A percentile compares a stretch with the other conserved stretches of the same genome.
Conservation (phyloP, 2,329 filamentous ascomycete genomes). For the Parastagonospora avenae region DNA sequence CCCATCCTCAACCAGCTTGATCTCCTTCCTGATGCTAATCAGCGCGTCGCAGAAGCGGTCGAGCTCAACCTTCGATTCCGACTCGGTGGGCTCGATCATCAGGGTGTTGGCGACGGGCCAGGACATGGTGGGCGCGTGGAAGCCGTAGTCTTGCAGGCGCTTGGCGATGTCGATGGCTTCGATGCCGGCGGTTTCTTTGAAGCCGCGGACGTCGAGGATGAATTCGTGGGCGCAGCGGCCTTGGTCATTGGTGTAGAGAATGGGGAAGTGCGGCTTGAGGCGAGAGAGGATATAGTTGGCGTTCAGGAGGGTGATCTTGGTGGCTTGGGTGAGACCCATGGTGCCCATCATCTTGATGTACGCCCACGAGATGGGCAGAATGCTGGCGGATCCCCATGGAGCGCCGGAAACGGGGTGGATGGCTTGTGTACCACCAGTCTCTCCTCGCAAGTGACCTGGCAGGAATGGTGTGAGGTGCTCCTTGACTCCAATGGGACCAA, state of each 20-base stretch:
- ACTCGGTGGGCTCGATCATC: constrained; percentile 98
- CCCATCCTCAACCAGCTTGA: constrained; percentile 80
- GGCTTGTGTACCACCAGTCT: constrained; percentile 60
- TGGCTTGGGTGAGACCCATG: constrained; percentile 82
- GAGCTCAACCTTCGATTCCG: constrained; percentile 87
- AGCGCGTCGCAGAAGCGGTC: constrained; percentile 92
- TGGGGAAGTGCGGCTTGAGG: constrained; percentile 82
- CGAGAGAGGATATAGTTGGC: constrained; percentile 95
- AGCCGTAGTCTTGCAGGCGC: constrained; percentile 94
- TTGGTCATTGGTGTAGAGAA: constrained; percentile 90
- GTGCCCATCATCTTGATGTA: constrained; percentile 95
- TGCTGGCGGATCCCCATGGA: constrained; percentile 85
- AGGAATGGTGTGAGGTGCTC: constrained; percentile 77
- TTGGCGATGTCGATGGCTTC: constrained; percentile 97
- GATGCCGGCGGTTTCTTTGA: constrained; percentile 80
- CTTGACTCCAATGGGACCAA: constrained; percentile 92
- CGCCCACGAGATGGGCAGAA: constrained; percentile 91
- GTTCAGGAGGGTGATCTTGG: constrained; percentile 90
- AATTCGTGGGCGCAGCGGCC: constrained; percentile 96
- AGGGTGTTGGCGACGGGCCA: constrained; percentile 95
- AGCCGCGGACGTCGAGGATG: constrained; percentile 85
- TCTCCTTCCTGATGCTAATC: constrained; percentile 84
- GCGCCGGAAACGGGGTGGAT: constrained; percentile 80
- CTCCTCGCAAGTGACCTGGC: constrained; percentile 70
- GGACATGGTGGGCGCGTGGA: constrained; percentile 96